phyloP scores from a whole-genome alignment of 768 basidiomycete species.

The Hypholoma fasciculare region DNA sequence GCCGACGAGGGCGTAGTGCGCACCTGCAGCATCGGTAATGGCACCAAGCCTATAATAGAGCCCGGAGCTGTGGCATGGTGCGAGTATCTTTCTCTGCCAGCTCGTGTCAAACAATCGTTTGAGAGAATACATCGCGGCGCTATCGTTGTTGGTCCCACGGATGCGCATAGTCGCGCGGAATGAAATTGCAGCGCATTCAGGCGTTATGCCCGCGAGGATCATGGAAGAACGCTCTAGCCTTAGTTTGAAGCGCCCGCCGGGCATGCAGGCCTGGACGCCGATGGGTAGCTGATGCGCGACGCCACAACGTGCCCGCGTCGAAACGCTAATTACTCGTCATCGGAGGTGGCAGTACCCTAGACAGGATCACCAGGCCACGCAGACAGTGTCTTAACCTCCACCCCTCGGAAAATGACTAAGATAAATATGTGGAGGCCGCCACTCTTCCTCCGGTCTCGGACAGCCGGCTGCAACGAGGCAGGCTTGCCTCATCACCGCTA shows the following conservation, averaged over 20 bases:
- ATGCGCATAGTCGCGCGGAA: no score
- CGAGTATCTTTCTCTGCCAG: no score
- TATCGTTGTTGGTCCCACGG: no score
- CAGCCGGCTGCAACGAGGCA: not conserved
- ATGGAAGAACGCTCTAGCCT: not conserved
- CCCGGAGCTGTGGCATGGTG: no score
- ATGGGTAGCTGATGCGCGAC: not conserved
- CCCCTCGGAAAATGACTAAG: constrained; percentile 3
- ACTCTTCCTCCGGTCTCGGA: constrained; percentile 2
- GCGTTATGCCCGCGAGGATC: no score
- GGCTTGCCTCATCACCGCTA: not conserved
- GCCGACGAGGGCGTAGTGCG: no score
- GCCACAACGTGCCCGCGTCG: not conserved
- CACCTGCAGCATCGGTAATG: no score
- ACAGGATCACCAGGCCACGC: not conserved
- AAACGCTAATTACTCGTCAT: constrained; percentile 2
- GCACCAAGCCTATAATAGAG: no score
- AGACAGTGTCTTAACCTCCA: not conserved
- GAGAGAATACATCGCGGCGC: no score
- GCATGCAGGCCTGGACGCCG: not conserved
- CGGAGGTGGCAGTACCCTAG: not conserved
- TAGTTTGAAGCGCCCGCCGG: not conserved
- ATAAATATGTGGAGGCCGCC: not conserved
- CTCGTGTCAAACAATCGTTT: no score
- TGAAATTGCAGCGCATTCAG: no score